A percentile compares a stretch with the other conserved stretches of the same genome.
Evolutionary conservation across 345 rosid species (phyloP).

Genomic region (Salix exigua): DNA sequence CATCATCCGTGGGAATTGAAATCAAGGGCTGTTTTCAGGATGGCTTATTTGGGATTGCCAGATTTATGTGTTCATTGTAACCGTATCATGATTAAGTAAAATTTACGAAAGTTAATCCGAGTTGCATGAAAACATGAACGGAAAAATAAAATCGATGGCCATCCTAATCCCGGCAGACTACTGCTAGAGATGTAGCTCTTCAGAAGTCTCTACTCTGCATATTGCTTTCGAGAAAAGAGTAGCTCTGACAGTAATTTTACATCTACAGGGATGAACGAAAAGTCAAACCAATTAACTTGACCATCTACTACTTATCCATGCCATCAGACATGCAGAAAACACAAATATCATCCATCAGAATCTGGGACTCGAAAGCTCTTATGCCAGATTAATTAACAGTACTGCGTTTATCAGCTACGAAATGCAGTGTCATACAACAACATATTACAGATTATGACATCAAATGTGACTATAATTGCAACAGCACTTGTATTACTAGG

Average conservation of each 20-base stretch:
- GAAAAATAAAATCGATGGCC: too few species aligned
- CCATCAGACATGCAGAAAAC: not conserved
- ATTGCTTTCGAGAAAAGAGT: not conserved
- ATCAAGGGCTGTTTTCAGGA: too few species aligned
- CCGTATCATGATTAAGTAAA: too few species aligned
- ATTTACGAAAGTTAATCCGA: too few species aligned
- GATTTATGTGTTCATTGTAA: too few species aligned
- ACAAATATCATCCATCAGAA: not conserved
- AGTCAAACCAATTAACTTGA: not conserved
- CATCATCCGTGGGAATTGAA: not conserved
- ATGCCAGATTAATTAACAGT: not conserved
- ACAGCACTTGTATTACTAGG: not conserved
- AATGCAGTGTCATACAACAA: not conserved
- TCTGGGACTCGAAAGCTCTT: not conserved
- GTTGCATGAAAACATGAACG: too few species aligned
- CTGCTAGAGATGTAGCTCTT: too few species aligned
- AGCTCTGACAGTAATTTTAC: not conserved
- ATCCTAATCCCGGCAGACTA: too few species aligned
- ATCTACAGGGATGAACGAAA: not conserved
- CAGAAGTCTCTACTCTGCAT: not conserved
- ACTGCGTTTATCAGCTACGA: not conserved
- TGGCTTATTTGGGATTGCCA: too few species aligned
- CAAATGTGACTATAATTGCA: not conserved
- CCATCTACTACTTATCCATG: not conserved
- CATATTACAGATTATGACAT: not conserved